Base-by-base conservation (phyloP, 2,329 filamentous ascomycete genomes). In the Trichophyton equinum region DNA sequence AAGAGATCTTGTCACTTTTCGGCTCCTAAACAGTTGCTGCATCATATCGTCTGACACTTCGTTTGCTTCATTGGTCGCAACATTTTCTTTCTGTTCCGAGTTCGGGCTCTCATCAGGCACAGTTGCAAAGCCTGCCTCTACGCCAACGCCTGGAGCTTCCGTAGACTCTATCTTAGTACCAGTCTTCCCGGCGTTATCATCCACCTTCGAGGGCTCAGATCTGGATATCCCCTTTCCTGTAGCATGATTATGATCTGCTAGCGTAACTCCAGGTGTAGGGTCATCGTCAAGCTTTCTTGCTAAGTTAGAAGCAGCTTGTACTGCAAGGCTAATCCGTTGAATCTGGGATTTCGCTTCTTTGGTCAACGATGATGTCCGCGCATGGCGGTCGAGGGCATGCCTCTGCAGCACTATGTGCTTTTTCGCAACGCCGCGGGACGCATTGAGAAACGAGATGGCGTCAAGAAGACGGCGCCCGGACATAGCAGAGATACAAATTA, bases 401-500 rank as follows among this genome's bases (percentile, higher is more conserved):
- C 79, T 76, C 22, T 83, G 82, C 57, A 86, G 78, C 47, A 75
- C 75, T 61, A 84, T 72, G 69, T 86, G 84, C 71, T 84, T 82
- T 73, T 74, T 78, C 68, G 85, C 86, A 63, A 91, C 80, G 38
- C 82, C 82, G 62, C 85, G 82, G 58, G 87, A 86, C 70, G 84
- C 87, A 77, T 81, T 84, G 72, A 87, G 79, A 65, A 91, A 78
- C 63, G 85, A 82, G 66, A 85, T 83, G 67, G 87, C 77, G 76
- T 91, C 88, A 70, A 91, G 69, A 80, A 83, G 75, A 82, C 85
- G 75, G 81, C 82, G 79, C 61, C 79, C 79, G 60, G 79, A 77
- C 80, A 82, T 82, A 44, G 56, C 63, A 63, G 47, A 56, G 36
- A 15, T 30, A 42, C 8, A 33, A 25, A 47, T 22, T 46, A 59